These are phyloP conservation scores for Moricandia arvensis DNA, from an alignment of 345 rosid genomes.

Conservation along the genomic window DNA sequence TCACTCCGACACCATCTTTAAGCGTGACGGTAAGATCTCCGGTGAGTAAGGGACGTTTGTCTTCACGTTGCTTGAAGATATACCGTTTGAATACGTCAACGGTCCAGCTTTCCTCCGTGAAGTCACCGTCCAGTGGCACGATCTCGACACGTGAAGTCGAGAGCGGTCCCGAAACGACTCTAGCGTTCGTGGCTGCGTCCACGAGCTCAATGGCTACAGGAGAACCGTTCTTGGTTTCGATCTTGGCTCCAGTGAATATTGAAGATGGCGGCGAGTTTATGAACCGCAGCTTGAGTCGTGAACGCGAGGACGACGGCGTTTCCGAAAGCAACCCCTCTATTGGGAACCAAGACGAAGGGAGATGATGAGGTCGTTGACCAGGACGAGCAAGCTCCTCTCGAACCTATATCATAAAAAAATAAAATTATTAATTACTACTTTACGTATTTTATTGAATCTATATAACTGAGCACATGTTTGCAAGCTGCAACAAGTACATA, in stretches of 20 bases:
- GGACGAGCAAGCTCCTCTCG: constrained; percentile 45
- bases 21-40: constrained; percentile 55
- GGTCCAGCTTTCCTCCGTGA: constrained; percentile 53
- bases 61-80: constrained; percentile 57
- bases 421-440: neutral
- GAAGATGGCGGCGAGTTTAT: constrained; percentile 35
- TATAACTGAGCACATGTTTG: neutral
- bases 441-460: neutral
- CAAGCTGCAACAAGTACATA: neutral
- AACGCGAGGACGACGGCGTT: constrained; percentile 30
- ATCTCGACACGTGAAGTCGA: constrained; percentile 59
- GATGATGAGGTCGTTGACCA: constrained; percentile 12
- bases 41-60: constrained; percentile 62
- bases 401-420: constrained; percentile 35
- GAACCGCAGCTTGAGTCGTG: constrained; percentile 48
- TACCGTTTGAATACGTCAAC: constrained; percentile 44
- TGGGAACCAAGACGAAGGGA: constrained; percentile 14
- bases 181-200: constrained; percentile 43
- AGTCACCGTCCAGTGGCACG: constrained; percentile 62
- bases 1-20: constrained; percentile 48
- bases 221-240: constrained; percentile 48
- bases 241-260: constrained; percentile 58
- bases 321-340: constrained; percentile 33
- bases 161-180: constrained; percentile 43
- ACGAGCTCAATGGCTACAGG: constrained; percentile 46